phyloP scores from a whole-genome alignment of 139 green algal genomes.

The Parachlorella kessleri region DNA sequence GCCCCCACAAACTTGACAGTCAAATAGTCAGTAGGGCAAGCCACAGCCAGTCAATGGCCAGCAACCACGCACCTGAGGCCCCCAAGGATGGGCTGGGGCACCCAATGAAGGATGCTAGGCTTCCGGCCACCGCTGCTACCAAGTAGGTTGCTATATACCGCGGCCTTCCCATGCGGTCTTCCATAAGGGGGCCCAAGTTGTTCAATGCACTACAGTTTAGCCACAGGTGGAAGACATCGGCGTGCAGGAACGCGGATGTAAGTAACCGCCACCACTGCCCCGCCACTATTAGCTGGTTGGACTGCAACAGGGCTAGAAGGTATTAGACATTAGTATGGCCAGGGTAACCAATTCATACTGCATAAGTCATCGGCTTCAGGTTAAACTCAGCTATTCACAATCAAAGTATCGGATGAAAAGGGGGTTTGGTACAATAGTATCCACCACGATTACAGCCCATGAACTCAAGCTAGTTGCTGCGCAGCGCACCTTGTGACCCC shows the following conservation, averaged over 20 bases:
- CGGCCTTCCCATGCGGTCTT: slow-evolving; percentile 23
- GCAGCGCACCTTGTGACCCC: slow-evolving; percentile 25
- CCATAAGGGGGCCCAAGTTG: slow-evolving; percentile 40
- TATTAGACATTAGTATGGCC: neutral
- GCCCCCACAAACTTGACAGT: too few relatives aligned
- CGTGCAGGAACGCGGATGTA: slow-evolving; percentile 77
- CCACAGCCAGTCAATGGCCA: too few relatives aligned
- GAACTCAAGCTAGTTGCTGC: too few relatives aligned
- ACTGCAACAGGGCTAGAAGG: slow-evolving; percentile 54
- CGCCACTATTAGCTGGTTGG: slow-evolving; percentile 68
- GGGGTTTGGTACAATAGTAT: too few relatives aligned
- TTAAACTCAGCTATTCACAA: too few relatives aligned
- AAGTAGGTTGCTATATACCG: slow-evolving; percentile 49
- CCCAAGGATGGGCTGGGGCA: slow-evolving; percentile 28
- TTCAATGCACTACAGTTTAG: slow-evolving; percentile 53
- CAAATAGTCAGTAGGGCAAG: too few relatives aligned
- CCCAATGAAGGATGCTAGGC: slow-evolving; percentile 38
- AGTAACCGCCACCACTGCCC: slow-evolving; percentile 80
- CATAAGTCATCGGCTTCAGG: too few relatives aligned
- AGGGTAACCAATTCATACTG: neutral
- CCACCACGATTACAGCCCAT: too few relatives aligned
- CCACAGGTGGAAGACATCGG: slow-evolving; percentile 63
- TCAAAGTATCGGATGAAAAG: too few relatives aligned
- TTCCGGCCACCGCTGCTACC: slow-evolving; percentile 43
- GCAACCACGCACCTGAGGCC: slow-evolving; percentile 43